Conservation (phyloP, 2,329 filamentous ascomycete species). For the Fusarium decemcellulare region DNA sequence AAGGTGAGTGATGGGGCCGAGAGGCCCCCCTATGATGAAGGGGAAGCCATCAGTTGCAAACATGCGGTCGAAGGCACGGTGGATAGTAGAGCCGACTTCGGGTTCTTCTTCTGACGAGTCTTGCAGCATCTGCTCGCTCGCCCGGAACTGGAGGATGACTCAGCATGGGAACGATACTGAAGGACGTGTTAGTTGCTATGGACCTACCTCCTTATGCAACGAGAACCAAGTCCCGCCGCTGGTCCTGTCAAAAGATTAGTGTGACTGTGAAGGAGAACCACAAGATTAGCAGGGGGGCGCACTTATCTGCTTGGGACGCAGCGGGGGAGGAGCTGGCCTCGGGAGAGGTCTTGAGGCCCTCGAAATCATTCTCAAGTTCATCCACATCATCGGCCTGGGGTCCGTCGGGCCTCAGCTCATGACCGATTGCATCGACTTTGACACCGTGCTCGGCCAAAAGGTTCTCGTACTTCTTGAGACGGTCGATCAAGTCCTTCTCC, state of each 20-base stretch:
- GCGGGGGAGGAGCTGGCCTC: constrained; percentile 57
- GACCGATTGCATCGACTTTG: constrained; percentile 76
- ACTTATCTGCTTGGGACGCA: constrained; percentile 49
- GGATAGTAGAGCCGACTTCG: constrained; percentile 66
- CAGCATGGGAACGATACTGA: constrained; percentile 5
- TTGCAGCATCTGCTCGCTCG: constrained; percentile 61
- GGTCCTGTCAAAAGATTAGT: constrained; percentile 31
- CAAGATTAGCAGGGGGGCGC: constrained; percentile 5
- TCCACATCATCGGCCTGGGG: constrained; percentile 64
- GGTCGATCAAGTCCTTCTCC: constrained; percentile 78
- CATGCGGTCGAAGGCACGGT: constrained; percentile 72
- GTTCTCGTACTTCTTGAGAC: constrained; percentile 77
- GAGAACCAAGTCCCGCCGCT: constrained; percentile 60
- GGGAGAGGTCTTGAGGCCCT: constrained; percentile 67
- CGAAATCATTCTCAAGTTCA: constrained; percentile 70
- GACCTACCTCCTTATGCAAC: constrained; percentile 65
- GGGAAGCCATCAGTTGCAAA: constrained; percentile 71
- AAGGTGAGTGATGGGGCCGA: constrained; percentile 59
- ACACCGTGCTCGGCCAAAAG: constrained; percentile 77
- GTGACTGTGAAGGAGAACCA: not conserved
- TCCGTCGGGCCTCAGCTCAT: constrained; percentile 54
- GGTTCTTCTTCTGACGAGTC: constrained; percentile 74
- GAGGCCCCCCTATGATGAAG: constrained; percentile 65
- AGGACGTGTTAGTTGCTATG: not conserved
- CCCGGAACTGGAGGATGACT: constrained; percentile 59